Evolutionary conservation across 2,329 filamentous ascomycete species (phyloP).

Genomic region (Cladosporium colombiae): DNA sequence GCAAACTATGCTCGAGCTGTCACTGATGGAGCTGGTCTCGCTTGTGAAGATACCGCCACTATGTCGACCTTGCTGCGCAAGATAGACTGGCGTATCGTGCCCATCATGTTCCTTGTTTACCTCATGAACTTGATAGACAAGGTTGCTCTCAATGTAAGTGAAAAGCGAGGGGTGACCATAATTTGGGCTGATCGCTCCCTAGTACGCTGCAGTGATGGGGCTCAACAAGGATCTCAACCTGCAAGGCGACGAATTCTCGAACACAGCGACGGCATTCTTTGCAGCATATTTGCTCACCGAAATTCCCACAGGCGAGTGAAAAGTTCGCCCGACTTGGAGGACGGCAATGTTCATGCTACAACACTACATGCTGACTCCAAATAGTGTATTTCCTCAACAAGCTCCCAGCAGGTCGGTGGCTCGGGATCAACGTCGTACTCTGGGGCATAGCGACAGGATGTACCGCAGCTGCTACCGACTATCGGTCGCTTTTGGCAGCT

Average conservation of each 20-base stretch:
- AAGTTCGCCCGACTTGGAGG: not conserved
- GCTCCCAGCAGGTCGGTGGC: conserved; percentile 59
- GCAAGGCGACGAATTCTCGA: conserved; percentile 62
- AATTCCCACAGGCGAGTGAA: conserved; percentile 56
- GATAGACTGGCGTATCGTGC: conserved; percentile 61
- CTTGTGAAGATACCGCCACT: too few species aligned
- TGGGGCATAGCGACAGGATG: conserved; percentile 63
- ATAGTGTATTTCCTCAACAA: conserved; percentile 56
- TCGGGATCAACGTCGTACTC: conserved; percentile 61
- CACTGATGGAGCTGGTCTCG: too few species aligned
- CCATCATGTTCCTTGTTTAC: conserved; percentile 63
- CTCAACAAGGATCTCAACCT: conserved; percentile 57
- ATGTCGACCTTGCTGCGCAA: conserved; percentile 49
- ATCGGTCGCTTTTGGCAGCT: conserved; percentile 58
- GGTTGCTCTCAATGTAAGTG: conserved; percentile 60
- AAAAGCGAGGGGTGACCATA: not conserved
- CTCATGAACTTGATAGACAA: conserved; percentile 66
- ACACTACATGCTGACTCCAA: not conserved
- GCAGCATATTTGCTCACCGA: conserved; percentile 62
- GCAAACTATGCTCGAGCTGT: too few species aligned
- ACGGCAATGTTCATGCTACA: too few species aligned
- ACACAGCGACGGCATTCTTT: conserved; percentile 63
- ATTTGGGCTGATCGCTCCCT: conserved; percentile 11
- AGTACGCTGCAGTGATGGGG: conserved; percentile 69
- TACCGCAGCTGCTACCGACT: conserved; percentile 62